Evolutionary conservation across 345 rosid species (phyloP).

Genomic region (Turnera subulata): DNA sequence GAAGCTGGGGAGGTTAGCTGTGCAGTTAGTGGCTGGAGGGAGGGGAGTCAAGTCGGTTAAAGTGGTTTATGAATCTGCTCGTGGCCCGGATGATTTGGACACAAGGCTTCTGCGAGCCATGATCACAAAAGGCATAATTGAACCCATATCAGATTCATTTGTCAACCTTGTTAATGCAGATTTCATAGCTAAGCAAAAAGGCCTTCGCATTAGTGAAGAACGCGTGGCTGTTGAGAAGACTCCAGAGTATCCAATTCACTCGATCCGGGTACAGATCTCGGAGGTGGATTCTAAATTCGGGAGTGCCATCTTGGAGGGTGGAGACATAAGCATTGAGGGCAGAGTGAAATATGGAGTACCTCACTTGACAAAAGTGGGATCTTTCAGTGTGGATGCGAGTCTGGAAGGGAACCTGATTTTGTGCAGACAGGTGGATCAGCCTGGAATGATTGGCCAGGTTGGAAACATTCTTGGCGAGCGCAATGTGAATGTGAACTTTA

Average conservation of each 20-base stretch:
- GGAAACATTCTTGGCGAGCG: slow-evolving; percentile 69
- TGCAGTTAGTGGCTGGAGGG: slow-evolving; percentile 72
- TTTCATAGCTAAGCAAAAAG: slow-evolving; percentile 78
- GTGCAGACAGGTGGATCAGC: slow-evolving; percentile 79
- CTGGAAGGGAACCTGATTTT: slow-evolving; percentile 72
- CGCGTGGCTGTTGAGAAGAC: slow-evolving; percentile 46
- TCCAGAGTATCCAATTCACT: slow-evolving; percentile 56
- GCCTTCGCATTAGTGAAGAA: slow-evolving; percentile 70
- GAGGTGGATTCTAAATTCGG: slow-evolving; percentile 65
- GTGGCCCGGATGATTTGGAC: slow-evolving; percentile 70
- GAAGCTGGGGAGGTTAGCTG: slow-evolving; percentile 74
- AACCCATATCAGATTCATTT: slow-evolving; percentile 62
- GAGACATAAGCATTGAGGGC: slow-evolving; percentile 68
- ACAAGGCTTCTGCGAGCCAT: slow-evolving; percentile 83
- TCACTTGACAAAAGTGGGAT: slow-evolving; percentile 55
- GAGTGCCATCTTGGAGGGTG: slow-evolving; percentile 52
- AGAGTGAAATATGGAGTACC: slow-evolving; percentile 66
- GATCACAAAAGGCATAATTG: slow-evolving; percentile 84
- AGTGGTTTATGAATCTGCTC: slow-evolving; percentile 54
- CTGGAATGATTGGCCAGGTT: slow-evolving; percentile 79
- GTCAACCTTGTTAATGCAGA: slow-evolving; percentile 84
- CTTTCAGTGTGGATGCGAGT: slow-evolving; percentile 68
- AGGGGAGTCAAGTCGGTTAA: slow-evolving; percentile 57
- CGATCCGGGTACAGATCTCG: slow-evolving; percentile 57
- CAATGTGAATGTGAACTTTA: slow-evolving; percentile 75